Percentiles rank a stretch among this genome's conserved stretches.
These are phyloP conservation scores for Aureobasidium vineae DNA, from an alignment of 2,329 filamentous ascomycete species.

Conservation along the genomic window DNA sequence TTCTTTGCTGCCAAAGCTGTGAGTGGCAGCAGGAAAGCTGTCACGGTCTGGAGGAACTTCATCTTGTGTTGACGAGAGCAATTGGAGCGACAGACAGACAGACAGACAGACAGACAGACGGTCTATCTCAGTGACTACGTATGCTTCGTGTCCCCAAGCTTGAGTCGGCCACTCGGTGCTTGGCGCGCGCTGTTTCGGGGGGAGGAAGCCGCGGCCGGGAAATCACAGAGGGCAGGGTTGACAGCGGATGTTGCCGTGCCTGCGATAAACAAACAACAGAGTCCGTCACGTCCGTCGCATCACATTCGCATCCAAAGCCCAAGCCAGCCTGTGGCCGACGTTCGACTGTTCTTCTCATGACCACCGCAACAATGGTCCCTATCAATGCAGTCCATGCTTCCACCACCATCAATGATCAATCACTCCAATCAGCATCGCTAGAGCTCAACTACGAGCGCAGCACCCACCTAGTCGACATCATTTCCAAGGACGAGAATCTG, in stretches of 20 bases:
- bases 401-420: conserved; percentile 42
- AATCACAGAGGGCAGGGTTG: neutral
- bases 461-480: conserved; percentile 62
- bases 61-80: conserved; percentile 46
- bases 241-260: conserved; percentile 19
- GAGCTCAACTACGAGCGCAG: conserved; percentile 69
- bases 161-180: conserved; percentile 9
- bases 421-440: conserved; percentile 55
- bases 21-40: conserved; percentile 62
- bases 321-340: conserved; percentile 1
- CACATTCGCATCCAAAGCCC: conserved; percentile 7
- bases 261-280: conserved; percentile 15
- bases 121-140: conserved; percentile 3
- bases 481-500: conserved; percentile 72
- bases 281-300: conserved; percentile 12
- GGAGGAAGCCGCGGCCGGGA: neutral
- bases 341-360: conserved; percentile 6
- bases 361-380: conserved; percentile 15
- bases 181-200: conserved; percentile 4
- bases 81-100: conserved; percentile 1
- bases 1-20: conserved; percentile 64
- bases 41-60: conserved; percentile 64
- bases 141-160: conserved; percentile 22
- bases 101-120: neutral
- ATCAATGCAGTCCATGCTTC: conserved; percentile 25